Evolutionary conservation across 306 rosid genomes (phyloP).

Genomic region (Trichosanthes cucumerina): DNA sequence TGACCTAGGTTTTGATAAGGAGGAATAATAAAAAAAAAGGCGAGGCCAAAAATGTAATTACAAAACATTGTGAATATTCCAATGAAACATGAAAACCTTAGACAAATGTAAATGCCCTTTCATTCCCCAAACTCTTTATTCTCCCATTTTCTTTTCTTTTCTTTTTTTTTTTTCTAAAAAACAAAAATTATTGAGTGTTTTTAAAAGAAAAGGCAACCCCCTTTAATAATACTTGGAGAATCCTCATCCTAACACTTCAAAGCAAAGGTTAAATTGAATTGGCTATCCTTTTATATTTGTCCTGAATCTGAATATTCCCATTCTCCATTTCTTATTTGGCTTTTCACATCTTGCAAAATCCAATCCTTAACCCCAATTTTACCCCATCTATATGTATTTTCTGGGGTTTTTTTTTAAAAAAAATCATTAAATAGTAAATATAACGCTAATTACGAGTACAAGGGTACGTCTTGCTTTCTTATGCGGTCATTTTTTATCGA

Average conservation of each 20-base stretch:
- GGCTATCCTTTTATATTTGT: background rate
- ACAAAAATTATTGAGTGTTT: constrained; percentile 13
- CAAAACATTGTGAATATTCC: background rate
- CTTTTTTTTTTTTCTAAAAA: background rate
- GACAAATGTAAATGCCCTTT: constrained; percentile 8
- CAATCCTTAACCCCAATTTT: background rate
- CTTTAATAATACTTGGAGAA: constrained; percentile 56
- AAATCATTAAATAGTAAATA: too few species aligned
- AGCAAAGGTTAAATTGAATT: background rate
- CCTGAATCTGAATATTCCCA: background rate
- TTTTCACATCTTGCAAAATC: background rate
- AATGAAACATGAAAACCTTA: constrained; percentile 9
- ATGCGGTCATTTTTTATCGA: background rate
- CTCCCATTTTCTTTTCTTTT: background rate
- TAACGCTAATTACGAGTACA: background rate
- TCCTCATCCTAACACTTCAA: constrained; percentile 31
- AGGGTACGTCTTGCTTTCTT: background rate
- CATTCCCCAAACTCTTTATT: constrained; percentile 1
- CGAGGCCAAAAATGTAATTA: background rate
- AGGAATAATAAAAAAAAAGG: background rate
- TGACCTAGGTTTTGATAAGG: background rate
- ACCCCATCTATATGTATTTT: background rate
- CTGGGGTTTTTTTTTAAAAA: too few species aligned
- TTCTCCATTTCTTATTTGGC: background rate
- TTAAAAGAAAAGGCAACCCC: constrained; percentile 21